A percentile compares a stretch with the other conserved stretches of the same genome.
Evolutionary conservation across 257 asterid species (phyloP).

Genomic region (Scutellaria minor): DNA sequence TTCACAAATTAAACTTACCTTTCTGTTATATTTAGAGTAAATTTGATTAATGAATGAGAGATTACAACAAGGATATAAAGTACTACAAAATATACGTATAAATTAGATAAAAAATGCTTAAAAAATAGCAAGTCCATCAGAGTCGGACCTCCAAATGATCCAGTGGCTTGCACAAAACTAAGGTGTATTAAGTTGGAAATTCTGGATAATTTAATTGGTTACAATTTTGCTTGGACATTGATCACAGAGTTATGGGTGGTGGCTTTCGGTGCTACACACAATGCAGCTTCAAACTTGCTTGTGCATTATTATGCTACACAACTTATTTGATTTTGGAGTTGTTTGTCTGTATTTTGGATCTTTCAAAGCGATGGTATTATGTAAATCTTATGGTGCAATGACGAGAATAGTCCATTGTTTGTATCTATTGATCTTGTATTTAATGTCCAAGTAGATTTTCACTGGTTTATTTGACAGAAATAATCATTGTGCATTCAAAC

Average conservation of each 20-base stretch:
- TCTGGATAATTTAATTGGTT: slow-evolving; percentile 12
- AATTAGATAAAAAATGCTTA: too few species aligned
- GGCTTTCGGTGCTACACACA: slow-evolving; percentile 13
- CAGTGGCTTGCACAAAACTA: not conserved
- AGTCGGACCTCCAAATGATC: not conserved
- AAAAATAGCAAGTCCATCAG: not conserved
- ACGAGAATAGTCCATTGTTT: not conserved
- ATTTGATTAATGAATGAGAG: slow-evolving; percentile 1
- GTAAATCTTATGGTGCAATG: slow-evolving; percentile 15
- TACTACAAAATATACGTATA: not conserved
- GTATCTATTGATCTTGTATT: not conserved
- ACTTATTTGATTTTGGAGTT: slow-evolving; percentile 19
- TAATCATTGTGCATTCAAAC: slow-evolving; percentile 1
- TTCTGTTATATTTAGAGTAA: slow-evolving; percentile 21
- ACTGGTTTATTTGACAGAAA: slow-evolving; percentile 26
- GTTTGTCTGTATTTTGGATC: not conserved
- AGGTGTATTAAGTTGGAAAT: not conserved
- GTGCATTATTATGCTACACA: slow-evolving; percentile 7
- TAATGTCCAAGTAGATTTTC: slow-evolving; percentile 19
- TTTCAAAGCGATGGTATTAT: not conserved
- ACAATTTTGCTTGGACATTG: slow-evolving; percentile 9
- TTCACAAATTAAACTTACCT: not conserved
- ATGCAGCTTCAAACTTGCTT: slow-evolving; percentile 20
- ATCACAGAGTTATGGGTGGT: slow-evolving; percentile 15
- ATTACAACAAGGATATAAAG: slow-evolving; percentile 1